Evolutionary conservation across 257 asterid species (phyloP).

Genomic region (Osmanthus fragrans): DNA sequence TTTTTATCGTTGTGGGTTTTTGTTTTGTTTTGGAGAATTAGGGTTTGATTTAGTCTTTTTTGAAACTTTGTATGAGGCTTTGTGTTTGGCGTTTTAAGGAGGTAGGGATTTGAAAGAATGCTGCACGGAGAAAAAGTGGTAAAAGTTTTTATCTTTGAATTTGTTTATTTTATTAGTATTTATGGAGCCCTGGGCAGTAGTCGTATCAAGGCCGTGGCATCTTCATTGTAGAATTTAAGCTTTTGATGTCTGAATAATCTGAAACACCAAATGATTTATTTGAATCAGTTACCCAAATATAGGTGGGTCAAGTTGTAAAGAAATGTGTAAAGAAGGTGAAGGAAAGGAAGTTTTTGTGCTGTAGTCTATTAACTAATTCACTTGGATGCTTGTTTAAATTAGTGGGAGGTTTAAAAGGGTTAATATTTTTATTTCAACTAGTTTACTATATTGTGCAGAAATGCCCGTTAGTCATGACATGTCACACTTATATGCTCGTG

Average conservation of each 20-base stretch:
- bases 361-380: neutral
- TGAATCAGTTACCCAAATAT: neutral
- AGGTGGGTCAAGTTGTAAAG: neutral
- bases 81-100: neutral
- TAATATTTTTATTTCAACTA: neutral
- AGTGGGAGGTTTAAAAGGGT: neutral
- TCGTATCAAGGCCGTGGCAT: neutral
- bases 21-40: neutral
- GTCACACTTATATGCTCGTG: constrained; percentile 41
- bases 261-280: neutral
- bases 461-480: constrained; percentile 55
- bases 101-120: neutral
- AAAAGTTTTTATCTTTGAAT: neutral
- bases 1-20: neutral
- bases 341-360: neutral
- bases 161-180: neutral
- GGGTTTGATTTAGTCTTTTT: neutral
- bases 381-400: neutral
- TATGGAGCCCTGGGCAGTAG: neutral
- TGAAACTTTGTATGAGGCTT: neutral
- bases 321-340: neutral
- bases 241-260: neutral
- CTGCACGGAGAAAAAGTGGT: neutral
- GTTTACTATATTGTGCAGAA: constrained; percentile 37
- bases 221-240: neutral